phyloP scores from a whole-genome alignment of 2,329 filamentous ascomycete genomes.

The Penicillium sumatraense region DNA sequence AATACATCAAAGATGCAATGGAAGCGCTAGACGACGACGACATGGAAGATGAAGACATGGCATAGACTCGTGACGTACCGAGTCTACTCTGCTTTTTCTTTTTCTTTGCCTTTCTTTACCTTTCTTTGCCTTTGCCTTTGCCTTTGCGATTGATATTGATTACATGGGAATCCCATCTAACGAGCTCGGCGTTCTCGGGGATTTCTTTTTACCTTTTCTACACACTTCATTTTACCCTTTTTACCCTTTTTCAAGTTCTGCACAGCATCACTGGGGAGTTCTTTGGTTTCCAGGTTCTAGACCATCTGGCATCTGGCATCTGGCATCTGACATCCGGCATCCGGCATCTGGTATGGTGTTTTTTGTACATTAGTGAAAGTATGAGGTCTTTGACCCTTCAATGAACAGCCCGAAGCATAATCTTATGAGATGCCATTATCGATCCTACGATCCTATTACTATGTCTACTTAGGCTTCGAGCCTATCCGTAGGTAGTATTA shows the following conservation, averaged over 20 bases:
- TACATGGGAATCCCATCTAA: conserved; percentile 18
- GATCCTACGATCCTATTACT: no score
- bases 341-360: conserved; percentile 34
- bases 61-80: conserved; percentile 35
- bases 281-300: conserved; percentile 24
- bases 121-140: conserved; percentile 12
- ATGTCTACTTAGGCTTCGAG: no score
- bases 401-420: conserved; percentile 18
- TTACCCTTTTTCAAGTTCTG: conserved; percentile 15
- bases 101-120: conserved; percentile 13
- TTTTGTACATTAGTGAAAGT: conserved; percentile 44
- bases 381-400: conserved; percentile 17
- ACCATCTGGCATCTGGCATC: conserved; percentile 31
- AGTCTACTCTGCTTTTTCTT: conserved; percentile 17
- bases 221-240: conserved; percentile 3
- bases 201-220: background rate
- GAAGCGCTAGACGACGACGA: conserved; percentile 79
- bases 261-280: conserved; percentile 31
- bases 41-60: conserved; percentile 61
- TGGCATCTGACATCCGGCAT: no score
- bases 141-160: no score
- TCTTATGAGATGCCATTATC: conserved; percentile 1
- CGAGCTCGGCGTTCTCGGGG: conserved; percentile 24
- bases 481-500: no score
- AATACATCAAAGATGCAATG: conserved; percentile 95